These are phyloP conservation scores for Euphorbia pulcherrima DNA, from an alignment of 345 rosid species.

Conservation along the genomic window DNA sequence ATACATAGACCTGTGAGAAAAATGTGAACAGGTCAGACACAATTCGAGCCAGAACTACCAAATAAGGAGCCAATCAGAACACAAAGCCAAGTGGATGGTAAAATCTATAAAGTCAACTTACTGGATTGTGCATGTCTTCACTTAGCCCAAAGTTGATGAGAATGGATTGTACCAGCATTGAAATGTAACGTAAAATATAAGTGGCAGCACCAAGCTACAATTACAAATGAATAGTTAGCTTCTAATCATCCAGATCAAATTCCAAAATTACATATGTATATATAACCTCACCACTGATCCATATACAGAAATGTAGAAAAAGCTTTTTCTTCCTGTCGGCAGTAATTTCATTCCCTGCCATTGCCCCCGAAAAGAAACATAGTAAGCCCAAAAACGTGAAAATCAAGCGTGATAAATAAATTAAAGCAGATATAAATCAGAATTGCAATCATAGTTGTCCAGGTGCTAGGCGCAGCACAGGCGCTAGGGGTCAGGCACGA, in stretches of 20 bases:
- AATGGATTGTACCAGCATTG: constrained; percentile 64
- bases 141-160: constrained; percentile 75
- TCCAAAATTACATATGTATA: not conserved
- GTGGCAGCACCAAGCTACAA: constrained; percentile 86
- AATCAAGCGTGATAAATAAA: not conserved
- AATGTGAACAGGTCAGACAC: constrained; percentile 5
- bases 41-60: not conserved
- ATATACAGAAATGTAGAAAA: constrained; percentile 56
- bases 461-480: too few species aligned
- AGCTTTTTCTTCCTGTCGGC: constrained; percentile 67
- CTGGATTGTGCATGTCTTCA: constrained; percentile 92
- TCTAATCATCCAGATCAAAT: not conserved
- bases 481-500: too few species aligned
- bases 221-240: constrained; percentile 19
- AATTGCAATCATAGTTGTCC: too few species aligned
- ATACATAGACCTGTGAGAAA: constrained; percentile 53
- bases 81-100: not conserved
- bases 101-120: constrained; percentile 30
- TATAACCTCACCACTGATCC: constrained; percentile 61
- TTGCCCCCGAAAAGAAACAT: not conserved
- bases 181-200: constrained; percentile 70
- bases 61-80: not conserved
- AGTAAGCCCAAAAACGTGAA: not conserved
- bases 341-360: constrained; percentile 70
- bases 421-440: not conserved